Evolutionary conservation across 495 filamentous ascomycete genomes (phyloP).

Genomic region (Aspergillus campestris): DNA sequence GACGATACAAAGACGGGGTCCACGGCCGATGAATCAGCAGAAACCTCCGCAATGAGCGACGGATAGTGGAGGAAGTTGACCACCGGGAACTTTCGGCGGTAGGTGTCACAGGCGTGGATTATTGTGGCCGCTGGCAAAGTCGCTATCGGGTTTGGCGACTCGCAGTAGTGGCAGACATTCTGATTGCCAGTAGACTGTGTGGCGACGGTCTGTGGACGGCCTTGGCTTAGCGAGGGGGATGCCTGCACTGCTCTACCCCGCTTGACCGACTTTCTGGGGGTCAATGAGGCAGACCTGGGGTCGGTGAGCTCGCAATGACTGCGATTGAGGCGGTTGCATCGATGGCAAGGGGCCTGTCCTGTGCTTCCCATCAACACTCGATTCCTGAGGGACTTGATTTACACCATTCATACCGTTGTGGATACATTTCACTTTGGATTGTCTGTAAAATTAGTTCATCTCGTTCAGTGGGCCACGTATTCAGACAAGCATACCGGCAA

Average conservation of each 20-base stretch:
- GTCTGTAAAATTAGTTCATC: constrained; percentile 9
- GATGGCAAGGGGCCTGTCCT: constrained; percentile 26
- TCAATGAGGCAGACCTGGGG: constrained; percentile 12
- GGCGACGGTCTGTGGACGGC: constrained; percentile 1
- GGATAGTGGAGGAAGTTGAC: constrained; percentile 39
- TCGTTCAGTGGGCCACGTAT: neutral
- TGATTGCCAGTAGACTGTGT: neutral
- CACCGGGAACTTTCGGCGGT: constrained; percentile 36
- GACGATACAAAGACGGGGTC: constrained; percentile 36
- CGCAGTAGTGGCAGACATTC: neutral
- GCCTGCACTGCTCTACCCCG: neutral
- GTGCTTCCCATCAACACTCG: too few species aligned
- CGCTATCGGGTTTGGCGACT: constrained; percentile 17
- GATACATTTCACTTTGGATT: constrained; percentile 37
- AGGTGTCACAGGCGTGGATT: constrained; percentile 32
- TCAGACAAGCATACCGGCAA: constrained; percentile 24
- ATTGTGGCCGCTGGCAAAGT: constrained; percentile 21
- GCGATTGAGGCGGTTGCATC: constrained; percentile 23
- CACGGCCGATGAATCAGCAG: constrained; percentile 21
- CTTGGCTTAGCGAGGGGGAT: neutral
- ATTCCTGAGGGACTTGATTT: too few species aligned
- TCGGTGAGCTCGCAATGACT: constrained; percentile 25
- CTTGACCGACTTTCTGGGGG: neutral
- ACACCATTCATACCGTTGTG: constrained; percentile 20
- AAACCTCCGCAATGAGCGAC: constrained; percentile 34